Evolutionary conservation across 192 early-diverging fungal species (phyloP).

Genomic region (Coemansia erecta): DNA sequence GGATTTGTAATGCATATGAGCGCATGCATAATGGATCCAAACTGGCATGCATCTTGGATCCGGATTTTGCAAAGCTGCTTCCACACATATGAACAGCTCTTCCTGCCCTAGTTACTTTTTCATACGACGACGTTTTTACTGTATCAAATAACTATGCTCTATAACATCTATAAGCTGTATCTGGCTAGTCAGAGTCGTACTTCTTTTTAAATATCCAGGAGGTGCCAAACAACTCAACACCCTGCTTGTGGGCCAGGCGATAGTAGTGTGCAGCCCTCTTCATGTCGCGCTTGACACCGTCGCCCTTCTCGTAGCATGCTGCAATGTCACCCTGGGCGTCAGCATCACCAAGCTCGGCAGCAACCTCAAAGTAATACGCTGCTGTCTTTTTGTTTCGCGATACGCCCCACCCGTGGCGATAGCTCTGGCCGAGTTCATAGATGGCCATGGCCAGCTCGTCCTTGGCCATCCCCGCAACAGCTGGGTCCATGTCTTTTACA

Average conservation of each 20-base stretch:
- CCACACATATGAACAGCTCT: too few species aligned
- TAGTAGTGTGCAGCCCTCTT: constrained; percentile 75
- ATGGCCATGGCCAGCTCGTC: constrained; percentile 73
- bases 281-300: constrained; percentile 77
- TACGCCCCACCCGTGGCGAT: constrained; percentile 79
- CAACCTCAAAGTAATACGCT: constrained; percentile 78
- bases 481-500: constrained; percentile 58
- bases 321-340: constrained; percentile 78
- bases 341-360: constrained; percentile 74
- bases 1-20: too few species aligned
- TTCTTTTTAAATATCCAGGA: constrained; percentile 84
- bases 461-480: constrained; percentile 59
- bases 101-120: too few species aligned
- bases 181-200: constrained; percentile 57
- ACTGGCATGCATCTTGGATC: too few species aligned
- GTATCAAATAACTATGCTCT: too few species aligned
- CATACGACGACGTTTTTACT: too few species aligned
- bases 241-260: constrained; percentile 71
- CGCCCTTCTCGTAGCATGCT: constrained; percentile 68
- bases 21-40: too few species aligned
- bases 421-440: constrained; percentile 76
- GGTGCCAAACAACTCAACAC: constrained; percentile 70
- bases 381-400: constrained; percentile 69
- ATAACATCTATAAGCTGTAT: too few species aligned
- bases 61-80: too few species aligned